A percentile compares a stretch with the other conserved stretches of the same genome.
These are phyloP conservation scores for Tylopilus subfusipes DNA, from an alignment of 768 basidiomycete genomes.

Conservation along the genomic window DNA sequence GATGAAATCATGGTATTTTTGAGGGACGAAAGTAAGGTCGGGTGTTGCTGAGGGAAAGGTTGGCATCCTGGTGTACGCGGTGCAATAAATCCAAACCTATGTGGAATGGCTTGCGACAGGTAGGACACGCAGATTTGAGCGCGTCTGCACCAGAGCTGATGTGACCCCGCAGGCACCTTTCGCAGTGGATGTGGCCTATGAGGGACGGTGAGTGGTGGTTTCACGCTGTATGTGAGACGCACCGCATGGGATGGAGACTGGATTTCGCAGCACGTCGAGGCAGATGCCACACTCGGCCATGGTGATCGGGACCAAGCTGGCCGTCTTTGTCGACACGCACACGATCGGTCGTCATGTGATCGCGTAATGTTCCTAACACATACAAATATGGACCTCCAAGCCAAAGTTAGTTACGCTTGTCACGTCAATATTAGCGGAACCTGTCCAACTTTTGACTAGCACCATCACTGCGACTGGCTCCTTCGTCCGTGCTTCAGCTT, in stretches of 20 bases:
- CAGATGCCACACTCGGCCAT: slow-evolving; percentile 63
- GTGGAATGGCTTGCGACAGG: slow-evolving; percentile 52
- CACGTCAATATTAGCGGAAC: slow-evolving; percentile 1
- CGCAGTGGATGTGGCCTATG: slow-evolving; percentile 65
- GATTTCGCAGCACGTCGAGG: slow-evolving; percentile 49
- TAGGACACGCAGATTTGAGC: slow-evolving; percentile 51
- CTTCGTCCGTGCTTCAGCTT: slow-evolving; percentile 1
- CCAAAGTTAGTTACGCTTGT: neutral
- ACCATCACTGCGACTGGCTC: slow-evolving; percentile 10
- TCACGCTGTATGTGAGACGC: slow-evolving; percentile 14
- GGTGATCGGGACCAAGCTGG: neutral
- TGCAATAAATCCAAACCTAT: slow-evolving; percentile 42
- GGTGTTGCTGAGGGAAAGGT: slow-evolving; percentile 36
- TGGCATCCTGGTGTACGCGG: neutral
- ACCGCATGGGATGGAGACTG: slow-evolving; percentile 67
- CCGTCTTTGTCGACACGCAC: neutral
- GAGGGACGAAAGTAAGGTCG: slow-evolving; percentile 50
- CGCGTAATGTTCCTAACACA: slow-evolving; percentile 24
- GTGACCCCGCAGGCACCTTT: slow-evolving; percentile 48
- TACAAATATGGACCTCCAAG: slow-evolving; percentile 20
- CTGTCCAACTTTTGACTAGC: neutral
- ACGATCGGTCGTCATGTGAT: slow-evolving; percentile 21
- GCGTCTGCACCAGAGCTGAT: slow-evolving; percentile 29
- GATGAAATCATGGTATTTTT: slow-evolving; percentile 56
- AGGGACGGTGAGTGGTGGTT: slow-evolving; percentile 3